phyloP scores from a whole-genome alignment of 805 yeast genomes.

The Pichia phayaonensis region DNA sequence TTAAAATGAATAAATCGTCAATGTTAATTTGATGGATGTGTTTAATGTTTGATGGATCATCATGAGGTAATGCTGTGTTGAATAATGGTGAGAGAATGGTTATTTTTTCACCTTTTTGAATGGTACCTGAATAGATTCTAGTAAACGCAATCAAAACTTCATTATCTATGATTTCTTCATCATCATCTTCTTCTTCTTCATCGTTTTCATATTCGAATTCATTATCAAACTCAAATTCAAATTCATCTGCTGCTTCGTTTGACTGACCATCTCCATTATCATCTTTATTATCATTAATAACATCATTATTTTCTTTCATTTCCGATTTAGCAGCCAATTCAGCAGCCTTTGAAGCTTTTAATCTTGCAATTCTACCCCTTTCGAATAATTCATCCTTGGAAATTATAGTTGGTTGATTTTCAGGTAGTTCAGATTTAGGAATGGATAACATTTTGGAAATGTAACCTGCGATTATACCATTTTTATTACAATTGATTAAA shows the following conservation, averaged over 20 bases:
- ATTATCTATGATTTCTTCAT: slow-evolving; percentile 34
- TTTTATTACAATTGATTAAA: slow-evolving; percentile 60
- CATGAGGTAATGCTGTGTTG: slow-evolving; percentile 32
- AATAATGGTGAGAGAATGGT: slow-evolving; percentile 82
- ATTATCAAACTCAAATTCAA: slow-evolving; percentile 32
- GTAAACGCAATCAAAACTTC: slow-evolving; percentile 71
- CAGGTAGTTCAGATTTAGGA: slow-evolving; percentile 75
- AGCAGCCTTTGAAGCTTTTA: slow-evolving; percentile 58
- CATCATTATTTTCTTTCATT: slow-evolving; percentile 14
- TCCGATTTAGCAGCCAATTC: slow-evolving; percentile 36
- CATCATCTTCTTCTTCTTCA: slow-evolving; percentile 37
- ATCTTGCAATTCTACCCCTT: slow-evolving; percentile 56
- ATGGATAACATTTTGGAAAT: slow-evolving; percentile 86
- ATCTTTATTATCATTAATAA: slow-evolving; percentile 11
- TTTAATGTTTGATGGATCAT: slow-evolving; percentile 1
- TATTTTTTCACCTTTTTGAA: slow-evolving; percentile 66
- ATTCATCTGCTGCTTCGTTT: slow-evolving; percentile 15
- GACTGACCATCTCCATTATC: background rate
- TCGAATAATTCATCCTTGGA: slow-evolving; percentile 52
- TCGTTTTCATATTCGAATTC: slow-evolving; percentile 40
- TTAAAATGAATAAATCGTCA: slow-evolving; percentile 66
- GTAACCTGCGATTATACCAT: slow-evolving; percentile 64
- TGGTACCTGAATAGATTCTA: slow-evolving; percentile 79
- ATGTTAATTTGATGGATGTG: slow-evolving; percentile 43
- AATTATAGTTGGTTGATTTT: slow-evolving; percentile 34